A percentile compares a stretch with the other conserved stretches of the same genome.
phyloP scores from a whole-genome alignment of 2,329 filamentous ascomycete genomes.

The Lizonia empirigonia region DNA sequence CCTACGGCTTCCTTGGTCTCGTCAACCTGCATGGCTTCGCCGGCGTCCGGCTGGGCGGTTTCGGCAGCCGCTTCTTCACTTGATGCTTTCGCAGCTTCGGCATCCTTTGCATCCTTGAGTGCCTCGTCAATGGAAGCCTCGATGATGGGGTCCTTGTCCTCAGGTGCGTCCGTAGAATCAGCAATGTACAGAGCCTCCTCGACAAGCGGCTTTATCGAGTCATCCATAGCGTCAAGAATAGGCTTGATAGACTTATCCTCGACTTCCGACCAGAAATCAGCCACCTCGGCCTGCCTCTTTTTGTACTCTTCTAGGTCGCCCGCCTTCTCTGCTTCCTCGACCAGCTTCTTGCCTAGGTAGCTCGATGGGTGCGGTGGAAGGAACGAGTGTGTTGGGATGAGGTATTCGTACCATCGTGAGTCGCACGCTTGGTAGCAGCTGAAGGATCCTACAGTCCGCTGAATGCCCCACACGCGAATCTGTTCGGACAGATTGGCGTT shows the following conservation, averaged over 20 bases:
- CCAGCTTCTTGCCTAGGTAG: slow-evolving; percentile 81
- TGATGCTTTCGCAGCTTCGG: slow-evolving; percentile 10
- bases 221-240: slow-evolving; percentile 64
- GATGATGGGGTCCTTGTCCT: slow-evolving; percentile 40
- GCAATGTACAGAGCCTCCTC: slow-evolving; percentile 63
- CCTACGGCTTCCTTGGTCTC: slow-evolving; percentile 35
- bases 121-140: slow-evolving; percentile 36
- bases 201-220: slow-evolving; percentile 67
- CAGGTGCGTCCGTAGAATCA: slow-evolving; percentile 36
- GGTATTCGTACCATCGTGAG: slow-evolving; percentile 95
- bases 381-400: slow-evolving; percentile 91
- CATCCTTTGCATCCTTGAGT: slow-evolving; percentile 13
- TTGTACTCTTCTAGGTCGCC: slow-evolving; percentile 72
- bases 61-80: slow-evolving; percentile 13
- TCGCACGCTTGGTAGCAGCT: slow-evolving; percentile 95
- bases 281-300: slow-evolving; percentile 75
- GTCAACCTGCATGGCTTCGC: slow-evolving; percentile 15
- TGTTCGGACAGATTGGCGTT: slow-evolving; percentile 83
- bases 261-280: slow-evolving; percentile 79
- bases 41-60: slow-evolving; percentile 15
- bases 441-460: slow-evolving; percentile 87
- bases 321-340: slow-evolving; percentile 75
- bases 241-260: slow-evolving; percentile 82
- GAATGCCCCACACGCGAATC: slow-evolving; percentile 93
- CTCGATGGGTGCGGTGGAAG: slow-evolving; percentile 90